Percentiles rank a stretch among this genome's conserved stretches.
Conservation (phyloP, 192 early-diverging fungal genomes). For the Backusella tuberculispora region DNA sequence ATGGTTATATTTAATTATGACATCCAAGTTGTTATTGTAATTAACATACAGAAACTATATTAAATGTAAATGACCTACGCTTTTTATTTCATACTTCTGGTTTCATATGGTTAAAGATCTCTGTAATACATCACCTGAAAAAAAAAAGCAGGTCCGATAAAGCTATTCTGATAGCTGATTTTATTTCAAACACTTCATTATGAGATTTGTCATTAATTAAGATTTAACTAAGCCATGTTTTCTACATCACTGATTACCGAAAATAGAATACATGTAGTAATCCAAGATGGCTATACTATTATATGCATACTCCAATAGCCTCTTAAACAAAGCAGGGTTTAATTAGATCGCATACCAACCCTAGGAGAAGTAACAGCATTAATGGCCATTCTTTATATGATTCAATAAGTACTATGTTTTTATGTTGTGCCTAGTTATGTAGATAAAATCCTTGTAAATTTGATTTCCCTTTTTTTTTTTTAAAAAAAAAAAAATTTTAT, state of each 20-base stretch:
- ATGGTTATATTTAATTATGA: not conserved
- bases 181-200: not conserved
- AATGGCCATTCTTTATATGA: no score
- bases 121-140: not conserved
- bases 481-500: no score
- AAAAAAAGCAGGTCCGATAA: not conserved
- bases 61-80: not conserved
- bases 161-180: not conserved
- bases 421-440: no score
- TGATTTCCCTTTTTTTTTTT: no score
- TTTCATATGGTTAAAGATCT: not conserved
- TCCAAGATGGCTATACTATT: not conserved
- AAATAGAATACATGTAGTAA: not conserved
- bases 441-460: no score
- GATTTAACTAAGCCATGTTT: not conserved
- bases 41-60: not conserved
- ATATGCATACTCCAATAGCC: not conserved
- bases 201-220: not conserved
- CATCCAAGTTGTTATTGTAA: not conserved
- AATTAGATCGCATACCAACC: not conserved
- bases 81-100: not conserved
- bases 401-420: no score
- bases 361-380: no score
- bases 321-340: no score
- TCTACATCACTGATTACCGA: not conserved